Evolutionary conservation across 108 stramenopile genomes (phyloP), one percentile per base, ranked within the genome.

Genomic region (Cyclotella distinguenda): DNA sequence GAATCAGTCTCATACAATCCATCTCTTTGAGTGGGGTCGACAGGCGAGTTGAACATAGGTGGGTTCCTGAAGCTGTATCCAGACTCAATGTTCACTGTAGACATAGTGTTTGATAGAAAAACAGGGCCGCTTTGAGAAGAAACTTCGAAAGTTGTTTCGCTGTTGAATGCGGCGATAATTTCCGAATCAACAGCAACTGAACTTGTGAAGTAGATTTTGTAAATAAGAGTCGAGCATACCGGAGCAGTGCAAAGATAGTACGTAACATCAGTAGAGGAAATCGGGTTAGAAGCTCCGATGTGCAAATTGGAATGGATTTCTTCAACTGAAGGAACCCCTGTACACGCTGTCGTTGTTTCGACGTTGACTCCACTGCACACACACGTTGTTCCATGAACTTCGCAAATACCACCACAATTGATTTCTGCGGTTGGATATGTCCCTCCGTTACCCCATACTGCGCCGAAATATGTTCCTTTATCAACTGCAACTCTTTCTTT

Each of bases 61-160:
- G 76, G 63, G 45, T 78, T 78, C 15, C 70, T 70, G 71, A 78
- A 78, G n/a, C 8, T 19, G 40, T 45, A 66, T 9, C 52, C 39
- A 22, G 40, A 21, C 7, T 65, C 72, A 6, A 86, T 34, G 11
- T 50, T 10, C 0, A 82, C 77, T 22, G 47, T 74, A 25, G 82
- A 81, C 6, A 64, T 44, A 21, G 59, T 59, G 51, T 84, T 84
- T 36, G 74, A 70, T 8, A 71, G 66, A 45, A 70, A 68, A 12
- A 65, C 16, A 6, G 21, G 19, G 1, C 77, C 79, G 23, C 38
- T 49, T 7, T 32, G 13, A 48, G 80, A 56, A 7, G 34, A 30
- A 35, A 84, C 52, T 54, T 72, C 65, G 46, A 87, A 87, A 0
- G 84, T 50, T 12, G 83, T 79, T 11, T 79, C 58, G 9, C 21